Conservation (phyloP, 371 early-diverging fungal genomes). For the Batrachochytrium dendrobatidis region DNA sequence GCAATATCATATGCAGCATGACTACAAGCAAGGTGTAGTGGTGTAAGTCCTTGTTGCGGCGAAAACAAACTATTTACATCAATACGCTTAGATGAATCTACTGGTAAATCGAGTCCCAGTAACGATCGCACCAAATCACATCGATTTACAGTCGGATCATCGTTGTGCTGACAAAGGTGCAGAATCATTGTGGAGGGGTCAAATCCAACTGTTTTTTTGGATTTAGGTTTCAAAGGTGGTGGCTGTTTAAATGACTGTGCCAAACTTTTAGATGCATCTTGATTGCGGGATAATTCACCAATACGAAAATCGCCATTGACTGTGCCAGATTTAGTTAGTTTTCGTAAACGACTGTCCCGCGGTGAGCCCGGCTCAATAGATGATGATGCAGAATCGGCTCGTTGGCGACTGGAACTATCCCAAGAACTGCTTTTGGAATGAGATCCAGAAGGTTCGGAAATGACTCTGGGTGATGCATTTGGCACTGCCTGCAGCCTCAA, state of each 20-base stretch:
- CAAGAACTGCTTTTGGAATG: neutral
- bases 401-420: neutral
- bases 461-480: no score
- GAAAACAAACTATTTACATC: slow-evolving; percentile 21
- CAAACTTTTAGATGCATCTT: neutral
- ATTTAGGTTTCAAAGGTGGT: neutral
- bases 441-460: no score
- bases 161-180: slow-evolving; percentile 27
- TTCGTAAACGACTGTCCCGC: neutral
- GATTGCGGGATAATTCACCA: neutral
- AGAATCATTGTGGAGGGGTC: slow-evolving; percentile 26
- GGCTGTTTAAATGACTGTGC: slow-evolving; percentile 4
- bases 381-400: neutral
- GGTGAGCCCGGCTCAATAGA: neutral
- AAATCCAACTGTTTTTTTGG: slow-evolving; percentile 22
- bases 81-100: neutral
- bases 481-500: no score
- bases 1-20: slow-evolving; percentile 45
- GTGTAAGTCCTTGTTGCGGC: slow-evolving; percentile 38
- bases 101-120: neutral
- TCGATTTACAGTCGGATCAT: slow-evolving; percentile 4
- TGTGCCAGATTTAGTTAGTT: neutral
- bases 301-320: neutral
- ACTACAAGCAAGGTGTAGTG: slow-evolving; percentile 51
- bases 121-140: neutral